phyloP scores from a whole-genome alignment of 805 yeast species.

The Cyberlindnera maclurae region DNA sequence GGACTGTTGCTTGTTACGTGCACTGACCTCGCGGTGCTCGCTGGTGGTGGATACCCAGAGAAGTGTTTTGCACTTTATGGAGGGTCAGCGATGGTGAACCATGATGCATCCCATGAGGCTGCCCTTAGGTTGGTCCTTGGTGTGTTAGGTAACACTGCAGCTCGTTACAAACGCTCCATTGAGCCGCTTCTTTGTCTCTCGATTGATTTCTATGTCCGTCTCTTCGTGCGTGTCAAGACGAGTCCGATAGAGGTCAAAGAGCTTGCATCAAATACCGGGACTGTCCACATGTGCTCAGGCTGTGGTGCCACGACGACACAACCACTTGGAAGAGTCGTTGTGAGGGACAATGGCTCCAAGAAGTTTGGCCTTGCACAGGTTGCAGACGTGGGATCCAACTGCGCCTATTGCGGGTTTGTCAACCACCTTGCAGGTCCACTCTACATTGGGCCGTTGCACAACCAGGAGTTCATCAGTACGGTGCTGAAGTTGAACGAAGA shows the following conservation, averaged over 20 bases:
- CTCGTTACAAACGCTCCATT: constrained; percentile 77
- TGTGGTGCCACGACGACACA: constrained; percentile 73
- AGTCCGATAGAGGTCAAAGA: constrained; percentile 80
- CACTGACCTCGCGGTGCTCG: constrained; percentile 92
- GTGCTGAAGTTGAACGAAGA: constrained; percentile 48
- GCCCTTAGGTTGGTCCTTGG: constrained; percentile 81
- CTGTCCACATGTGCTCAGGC: constrained; percentile 78
- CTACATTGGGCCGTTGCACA: constrained; percentile 85
- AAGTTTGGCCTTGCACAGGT: constrained; percentile 64
- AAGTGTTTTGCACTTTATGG: constrained; percentile 94
- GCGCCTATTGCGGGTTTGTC: constrained; percentile 62
- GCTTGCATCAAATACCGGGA: constrained; percentile 68
- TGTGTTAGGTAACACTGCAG: constrained; percentile 75
- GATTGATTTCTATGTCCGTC: constrained; percentile 87
- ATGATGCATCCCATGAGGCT: constrained; percentile 85
- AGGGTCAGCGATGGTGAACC: constrained; percentile 69
- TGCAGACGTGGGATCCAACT: constrained; percentile 49
- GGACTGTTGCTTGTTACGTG: constrained; percentile 89
- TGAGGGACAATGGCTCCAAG: constrained; percentile 32
- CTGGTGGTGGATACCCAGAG: constrained; percentile 95
- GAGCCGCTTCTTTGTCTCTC: constrained; percentile 83
- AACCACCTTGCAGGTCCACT: constrained; percentile 91
- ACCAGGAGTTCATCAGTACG: constrained; percentile 54
- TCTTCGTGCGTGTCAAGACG: constrained; percentile 70
- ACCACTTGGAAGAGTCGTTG: constrained; percentile 58